Evolutionary conservation across 768 basidiomycete species (phyloP), one percentile per base, ranked within the genome.

Genomic region (Mycena rebaudengoi): DNA sequence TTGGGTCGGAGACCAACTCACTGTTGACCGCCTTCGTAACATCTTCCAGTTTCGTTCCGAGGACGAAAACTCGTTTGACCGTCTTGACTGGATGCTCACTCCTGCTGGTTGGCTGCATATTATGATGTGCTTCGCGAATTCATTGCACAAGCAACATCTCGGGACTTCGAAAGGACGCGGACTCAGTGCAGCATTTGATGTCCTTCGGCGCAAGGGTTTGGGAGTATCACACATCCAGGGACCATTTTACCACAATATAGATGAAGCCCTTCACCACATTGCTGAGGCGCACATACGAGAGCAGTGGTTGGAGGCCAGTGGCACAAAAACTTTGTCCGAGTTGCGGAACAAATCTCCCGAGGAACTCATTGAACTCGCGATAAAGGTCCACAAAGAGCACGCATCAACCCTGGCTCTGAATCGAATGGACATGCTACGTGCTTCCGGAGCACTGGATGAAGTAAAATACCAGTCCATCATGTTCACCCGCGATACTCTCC

Each of bases 71-170:
- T 73, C 76, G 0, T 80, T 71, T 65, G 77, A 83, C 7, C 37
- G 37, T 4, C 37, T 39, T 7, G 37, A 39, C 7, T 39, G 37
- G 37, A 13, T 39, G 37, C 43, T 78, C 1, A 55, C 67, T 0
- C 46, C 69, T 0, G 78, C 79, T 51, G 78, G 82, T 0, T 84
- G 80, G 80, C 74, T 84, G 18, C 81, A 84, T 58, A 55, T 74
- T 0, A 39, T 67, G 28, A 81, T 84, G 74, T 79, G 79, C 2
- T 74, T 74, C 49, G 79, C 72, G 8, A 74, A 76, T 41, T 81
- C 81, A 0, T 46, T 83, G 0, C 77, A 83, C 54, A 74, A 77
- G 40, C 82, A 83, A 55, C 82, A 81, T 64, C 69, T n/a, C n/a
- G n/a, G n/a, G n/a, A n/a, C n/a, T n/a, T n/a, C n/a, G n/a, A n/a